These are phyloP conservation scores for Emydomyces testavorans DNA, from an alignment of 2,329 filamentous ascomycete genomes.

Conservation along the genomic window DNA sequence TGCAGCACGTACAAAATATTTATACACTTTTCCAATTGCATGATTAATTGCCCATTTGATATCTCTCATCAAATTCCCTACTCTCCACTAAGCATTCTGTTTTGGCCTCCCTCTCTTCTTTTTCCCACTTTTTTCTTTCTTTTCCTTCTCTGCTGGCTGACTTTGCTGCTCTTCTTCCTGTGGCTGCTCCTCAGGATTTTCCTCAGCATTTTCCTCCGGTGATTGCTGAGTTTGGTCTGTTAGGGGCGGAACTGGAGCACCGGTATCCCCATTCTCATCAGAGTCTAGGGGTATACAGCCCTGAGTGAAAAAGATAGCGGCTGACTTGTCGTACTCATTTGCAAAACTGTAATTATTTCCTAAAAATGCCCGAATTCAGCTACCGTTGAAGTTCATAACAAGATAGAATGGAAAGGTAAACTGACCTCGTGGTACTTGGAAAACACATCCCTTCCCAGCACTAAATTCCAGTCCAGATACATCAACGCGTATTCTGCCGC, in stretches of 20 bases:
- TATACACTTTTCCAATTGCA: neutral
- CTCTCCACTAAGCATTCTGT: slow-evolving; percentile 3
- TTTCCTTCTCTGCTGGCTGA: neutral
- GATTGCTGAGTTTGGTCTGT: slow-evolving; percentile 9
- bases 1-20: too few relatives aligned
- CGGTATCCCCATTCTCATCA: slow-evolving; percentile 21
- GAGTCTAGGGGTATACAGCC: slow-evolving; percentile 50
- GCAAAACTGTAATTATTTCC: slow-evolving; percentile 88
- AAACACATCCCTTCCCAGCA: slow-evolving; percentile 77
- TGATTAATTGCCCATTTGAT: neutral
- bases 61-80: neutral
- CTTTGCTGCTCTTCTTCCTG: slow-evolving; percentile 1
- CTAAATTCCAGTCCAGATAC: slow-evolving; percentile 52
- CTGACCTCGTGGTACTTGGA: slow-evolving; percentile 90
- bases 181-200: neutral
- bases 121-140: slow-evolving; percentile 11
- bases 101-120: slow-evolving; percentile 14
- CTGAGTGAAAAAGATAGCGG: slow-evolving; percentile 85
- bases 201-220: neutral
- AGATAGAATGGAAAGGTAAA: slow-evolving; percentile 17
- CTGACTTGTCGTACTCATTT: slow-evolving; percentile 61
- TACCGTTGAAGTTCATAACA: neutral
- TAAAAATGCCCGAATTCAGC: slow-evolving; percentile 30
- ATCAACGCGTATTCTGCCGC: slow-evolving; percentile 68
- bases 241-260: slow-evolving; percentile 14